Conservation (phyloP, 2,329 filamentous ascomycete genomes). For the Aspergillus sp. region DNA sequence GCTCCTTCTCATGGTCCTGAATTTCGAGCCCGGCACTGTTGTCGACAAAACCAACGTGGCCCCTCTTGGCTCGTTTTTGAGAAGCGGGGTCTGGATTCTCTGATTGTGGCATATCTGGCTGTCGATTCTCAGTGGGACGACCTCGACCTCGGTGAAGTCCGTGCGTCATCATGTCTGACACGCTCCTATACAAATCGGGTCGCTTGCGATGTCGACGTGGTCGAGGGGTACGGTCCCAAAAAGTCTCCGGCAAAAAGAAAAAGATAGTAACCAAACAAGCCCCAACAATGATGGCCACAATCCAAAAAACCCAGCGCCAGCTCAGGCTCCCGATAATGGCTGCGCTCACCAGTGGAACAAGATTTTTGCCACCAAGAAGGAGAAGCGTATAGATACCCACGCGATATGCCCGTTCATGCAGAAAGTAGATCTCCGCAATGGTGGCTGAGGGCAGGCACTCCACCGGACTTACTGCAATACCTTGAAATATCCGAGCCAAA, state of each 20-base stretch:
- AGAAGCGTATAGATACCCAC: conserved; percentile 91
- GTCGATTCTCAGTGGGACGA: conserved; percentile 26
- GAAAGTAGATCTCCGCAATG: conserved; percentile 93
- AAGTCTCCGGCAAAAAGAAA: conserved; percentile 90
- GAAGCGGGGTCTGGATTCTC: conserved; percentile 12
- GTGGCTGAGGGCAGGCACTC: conserved; percentile 92
- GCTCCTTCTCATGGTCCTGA: conserved; percentile 16
- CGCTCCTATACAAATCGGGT: conserved; percentile 33
- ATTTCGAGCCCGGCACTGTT: conserved; percentile 26
- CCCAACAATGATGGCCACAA: conserved; percentile 77
- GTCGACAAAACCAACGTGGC: conserved; percentile 59
- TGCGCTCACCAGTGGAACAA: conserved; percentile 83
- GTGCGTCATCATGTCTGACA: conserved; percentile 38
- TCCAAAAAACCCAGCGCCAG: conserved; percentile 94
- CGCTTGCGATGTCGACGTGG: conserved; percentile 43
- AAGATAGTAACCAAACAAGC: conserved; percentile 73
- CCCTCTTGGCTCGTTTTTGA: conserved; percentile 34
- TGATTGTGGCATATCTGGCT: conserved; percentile 14
- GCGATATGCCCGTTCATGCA: conserved; percentile 89
- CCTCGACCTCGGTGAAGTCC: conserved; percentile 38
- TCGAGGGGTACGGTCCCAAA: conserved; percentile 82
- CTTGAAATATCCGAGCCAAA: conserved; percentile 80
- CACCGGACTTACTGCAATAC: conserved; percentile 82
- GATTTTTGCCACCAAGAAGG: conserved; percentile 85
- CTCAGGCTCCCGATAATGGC: conserved; percentile 73